Evolutionary conservation across 345 rosid genomes (phyloP), one percentile per base, ranked within the genome.

Genomic region (Aethionema arabicum): DNA sequence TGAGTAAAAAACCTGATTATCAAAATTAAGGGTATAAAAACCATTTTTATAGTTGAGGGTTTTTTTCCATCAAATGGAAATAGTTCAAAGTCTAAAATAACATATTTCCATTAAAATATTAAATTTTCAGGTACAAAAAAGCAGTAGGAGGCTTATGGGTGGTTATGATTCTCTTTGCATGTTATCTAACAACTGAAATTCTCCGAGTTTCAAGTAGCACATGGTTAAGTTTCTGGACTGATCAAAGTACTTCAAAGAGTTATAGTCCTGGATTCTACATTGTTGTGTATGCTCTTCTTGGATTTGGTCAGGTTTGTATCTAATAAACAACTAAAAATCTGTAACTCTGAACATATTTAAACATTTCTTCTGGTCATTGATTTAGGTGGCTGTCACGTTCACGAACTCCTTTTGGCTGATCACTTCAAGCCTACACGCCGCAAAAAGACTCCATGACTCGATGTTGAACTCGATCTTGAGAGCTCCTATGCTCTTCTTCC

Each of bases 101-200:
- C 1, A 2, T 21, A 21, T 21, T 21, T 2, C 27, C 32, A 53
- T 36, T 46, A 32, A 43, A 12, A 44, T 41, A 32, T n/a, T 15
- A 51, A 53, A 11, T 62, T 53, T 74, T 63, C 79, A 93, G 99
- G 84, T 90, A 90, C 70, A 85, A 80, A 74, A 76, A 82, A 48
- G 97, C 99, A 68, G 72, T 90, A 35, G 99, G 99, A 32, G 99
- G 97, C 65, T 70, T 85, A 14, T 84, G 90, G 97, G 95, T 84
- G 44, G 91, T 90, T 8, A 77, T 78, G 72, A 68, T 90, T 69
- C 80, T 90, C 38, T 83, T 93, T 48, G 62, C 74, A 35, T 93
- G 96, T 79, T 85, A 85, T 63, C 60, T 85, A 53, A 53, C 66
- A 40, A 84, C 95, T n/a, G 99, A 93, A 81, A 77, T 76, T 74